Conservation (phyloP, 768 basidiomycete species). For the Collybiopsis luxurians region DNA sequence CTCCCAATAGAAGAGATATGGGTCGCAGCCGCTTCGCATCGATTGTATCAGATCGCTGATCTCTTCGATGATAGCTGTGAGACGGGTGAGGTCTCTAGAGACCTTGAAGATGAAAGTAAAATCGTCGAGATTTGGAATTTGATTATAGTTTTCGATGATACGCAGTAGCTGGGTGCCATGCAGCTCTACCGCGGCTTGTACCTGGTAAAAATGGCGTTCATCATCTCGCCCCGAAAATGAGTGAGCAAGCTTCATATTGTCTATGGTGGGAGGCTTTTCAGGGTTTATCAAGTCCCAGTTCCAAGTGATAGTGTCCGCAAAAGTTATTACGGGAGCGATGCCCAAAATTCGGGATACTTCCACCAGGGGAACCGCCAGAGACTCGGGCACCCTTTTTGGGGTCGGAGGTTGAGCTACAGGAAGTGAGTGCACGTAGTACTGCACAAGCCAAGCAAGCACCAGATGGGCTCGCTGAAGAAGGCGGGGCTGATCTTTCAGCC, state of each 20-base stretch:
- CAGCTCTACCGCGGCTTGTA: conserved; percentile 82
- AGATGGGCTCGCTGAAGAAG: conserved; percentile 82
- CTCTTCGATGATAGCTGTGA: conserved; percentile 70
- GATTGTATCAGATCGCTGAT: conserved; percentile 68
- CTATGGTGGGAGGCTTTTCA: conserved; percentile 52
- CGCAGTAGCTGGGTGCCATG: conserved; percentile 83
- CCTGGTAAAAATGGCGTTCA: conserved; percentile 83
- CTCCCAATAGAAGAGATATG: conserved; percentile 84
- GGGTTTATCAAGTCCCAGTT: conserved; percentile 72
- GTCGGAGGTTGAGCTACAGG: conserved; percentile 36
- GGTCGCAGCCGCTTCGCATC: conserved; percentile 73
- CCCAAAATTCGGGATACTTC: conserved; percentile 71
- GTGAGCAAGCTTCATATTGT: conserved; percentile 73
- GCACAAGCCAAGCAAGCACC: conserved; percentile 85
- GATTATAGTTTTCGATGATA: conserved; percentile 85
- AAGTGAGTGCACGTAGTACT: conserved; percentile 87
- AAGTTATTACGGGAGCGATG: conserved; percentile 93
- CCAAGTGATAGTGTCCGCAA: conserved; percentile 95
- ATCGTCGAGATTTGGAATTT: conserved; percentile 66
- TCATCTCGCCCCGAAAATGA: conserved; percentile 84
- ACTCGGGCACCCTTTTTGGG: conserved; percentile 63
- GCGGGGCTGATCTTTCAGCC: conserved; percentile 53
- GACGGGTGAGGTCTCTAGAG: conserved; percentile 64
- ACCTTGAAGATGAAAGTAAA: conserved; percentile 64
- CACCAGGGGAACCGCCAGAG: conserved; percentile 76